Percentiles rank a stretch among this genome's conserved stretches.
phyloP scores from a whole-genome alignment of 2,329 filamentous ascomycete genomes.

The Macrophomina pseudophaseolina region DNA sequence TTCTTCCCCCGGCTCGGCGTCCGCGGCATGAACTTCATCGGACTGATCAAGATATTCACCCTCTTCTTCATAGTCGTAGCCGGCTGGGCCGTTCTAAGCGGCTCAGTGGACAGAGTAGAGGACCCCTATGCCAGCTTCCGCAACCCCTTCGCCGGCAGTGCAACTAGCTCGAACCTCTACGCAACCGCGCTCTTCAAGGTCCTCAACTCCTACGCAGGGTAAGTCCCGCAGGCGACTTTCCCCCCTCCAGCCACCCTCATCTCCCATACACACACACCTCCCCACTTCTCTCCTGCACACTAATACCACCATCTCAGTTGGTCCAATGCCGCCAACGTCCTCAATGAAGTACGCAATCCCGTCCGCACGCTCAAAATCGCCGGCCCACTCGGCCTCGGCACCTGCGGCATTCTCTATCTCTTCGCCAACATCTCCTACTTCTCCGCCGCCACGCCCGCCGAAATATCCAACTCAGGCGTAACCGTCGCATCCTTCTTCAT shows the following conservation, averaged over 20 bases:
- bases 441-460: slow-evolving; percentile 68
- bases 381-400: slow-evolving; percentile 63
- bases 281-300: neutral
- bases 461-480: slow-evolving; percentile 70
- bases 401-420: slow-evolving; percentile 68
- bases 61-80: slow-evolving; percentile 47
- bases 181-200: slow-evolving; percentile 69
- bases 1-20: slow-evolving; percentile 46
- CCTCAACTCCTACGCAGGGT: slow-evolving; percentile 70
- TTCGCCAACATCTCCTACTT: slow-evolving; percentile 69
- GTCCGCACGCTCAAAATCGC: slow-evolving; percentile 69
- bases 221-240: neutral
- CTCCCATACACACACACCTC: too few relatives aligned
- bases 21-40: slow-evolving; percentile 45
- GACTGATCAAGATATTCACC: slow-evolving; percentile 47
- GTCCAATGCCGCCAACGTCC: slow-evolving; percentile 69
- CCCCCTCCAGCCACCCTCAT: too few relatives aligned
- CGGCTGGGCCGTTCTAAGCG: slow-evolving; percentile 37
- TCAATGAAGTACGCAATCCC: slow-evolving; percentile 73
- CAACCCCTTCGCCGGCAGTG: slow-evolving; percentile 36
- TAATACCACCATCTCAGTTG: neutral
- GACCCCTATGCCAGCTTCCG: slow-evolving; percentile 37
- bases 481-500: slow-evolving; percentile 73
- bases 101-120: slow-evolving; percentile 35
- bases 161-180: slow-evolving; percentile 63